Base-by-base conservation (phyloP, 371 early-diverging fungal genomes). In the Sporodiniella umbellata region DNA sequence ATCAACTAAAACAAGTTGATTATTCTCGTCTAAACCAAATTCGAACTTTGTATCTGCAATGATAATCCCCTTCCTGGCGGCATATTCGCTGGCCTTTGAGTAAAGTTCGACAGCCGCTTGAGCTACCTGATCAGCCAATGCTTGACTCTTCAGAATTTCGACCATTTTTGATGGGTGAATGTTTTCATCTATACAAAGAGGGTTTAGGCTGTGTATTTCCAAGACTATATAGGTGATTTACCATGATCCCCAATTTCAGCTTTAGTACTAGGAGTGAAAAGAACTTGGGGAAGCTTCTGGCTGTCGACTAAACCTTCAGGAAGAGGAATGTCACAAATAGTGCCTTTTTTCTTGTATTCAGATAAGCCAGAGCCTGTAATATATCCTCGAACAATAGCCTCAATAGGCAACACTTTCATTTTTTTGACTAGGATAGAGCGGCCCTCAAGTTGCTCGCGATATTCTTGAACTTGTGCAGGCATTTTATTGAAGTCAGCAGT, bases 1-100 rank as follows among this genome's bases (percentile, higher is more conserved):
- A 63, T 98, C 99, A 15, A 92, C 88, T 55, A 98, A 68, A 51
- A 88, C 84, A 22, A 97, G 63, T 24, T 69, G 76, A 48, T 93
- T 90, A 22, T 86, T 54, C 42, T 79, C 80, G 68, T 97, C 94
- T 19, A 90, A 82, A 48, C 99, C 99, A 80, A 98, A 97, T 69
- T 98, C 99, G 60, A 98, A 95, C 70, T 98, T 98, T 43, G 99
- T 98, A 60, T 98, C 99, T 10, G 99, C 99, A 73, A 98, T 95
- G 49, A 98, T 93, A 53, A 97, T 96, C 26, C 96, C 96, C 60
- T 80, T 85, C 30, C 70, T 62, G 4, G 71, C 58, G 10, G 98
- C 98, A 55, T 90, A 94, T 43, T 90, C 86, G 42, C 88, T 81
- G 7, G 76, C 78, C 39, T 75, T 75, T 23, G 64, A 64, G 38